Conservation (phyloP, 2,329 filamentous ascomycete species). For the Diplodia scrobiculata region DNA sequence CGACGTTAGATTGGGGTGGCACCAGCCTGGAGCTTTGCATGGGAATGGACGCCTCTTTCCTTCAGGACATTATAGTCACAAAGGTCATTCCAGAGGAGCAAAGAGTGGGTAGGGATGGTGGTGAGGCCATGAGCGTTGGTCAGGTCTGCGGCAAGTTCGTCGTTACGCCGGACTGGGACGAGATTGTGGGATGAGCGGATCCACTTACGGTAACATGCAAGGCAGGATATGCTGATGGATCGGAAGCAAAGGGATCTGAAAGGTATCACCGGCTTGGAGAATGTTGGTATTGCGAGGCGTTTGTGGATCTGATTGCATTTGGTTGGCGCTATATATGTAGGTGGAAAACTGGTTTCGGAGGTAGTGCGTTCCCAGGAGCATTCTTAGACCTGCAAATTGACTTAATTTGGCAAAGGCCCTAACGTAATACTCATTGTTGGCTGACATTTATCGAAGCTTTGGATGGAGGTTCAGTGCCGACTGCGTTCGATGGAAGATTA, state of each 20-base stretch:
- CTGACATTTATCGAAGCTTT: neutral
- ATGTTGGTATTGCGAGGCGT: neutral
- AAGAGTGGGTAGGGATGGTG: conserved; percentile 42
- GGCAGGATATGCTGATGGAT: neutral
- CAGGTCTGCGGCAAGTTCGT: conserved; percentile 67
- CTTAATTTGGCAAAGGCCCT: neutral
- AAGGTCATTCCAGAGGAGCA: conserved; percentile 39
- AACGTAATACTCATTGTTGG: neutral
- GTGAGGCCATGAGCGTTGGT: conserved; percentile 59
- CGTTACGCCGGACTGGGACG: conserved; percentile 62
- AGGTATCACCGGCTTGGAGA: neutral
- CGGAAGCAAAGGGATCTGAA: neutral
- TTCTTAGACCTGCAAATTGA: neutral
- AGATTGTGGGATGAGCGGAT: conserved; percentile 47
- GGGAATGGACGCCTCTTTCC: conserved; percentile 59
- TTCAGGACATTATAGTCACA: conserved; percentile 61
- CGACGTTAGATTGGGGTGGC: conserved; percentile 65
- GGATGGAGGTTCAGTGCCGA: too few species aligned
- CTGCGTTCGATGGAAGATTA: too few species aligned
- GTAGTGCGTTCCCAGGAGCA: neutral
- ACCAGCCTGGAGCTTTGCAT: conserved; percentile 60
- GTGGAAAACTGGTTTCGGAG: neutral
- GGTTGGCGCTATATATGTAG: neutral
- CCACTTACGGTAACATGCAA: neutral
- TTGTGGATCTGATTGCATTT: conserved; percentile 5